phyloP scores from a whole-genome alignment of 345 rosid species.

The Anacardium occidentale region DNA sequence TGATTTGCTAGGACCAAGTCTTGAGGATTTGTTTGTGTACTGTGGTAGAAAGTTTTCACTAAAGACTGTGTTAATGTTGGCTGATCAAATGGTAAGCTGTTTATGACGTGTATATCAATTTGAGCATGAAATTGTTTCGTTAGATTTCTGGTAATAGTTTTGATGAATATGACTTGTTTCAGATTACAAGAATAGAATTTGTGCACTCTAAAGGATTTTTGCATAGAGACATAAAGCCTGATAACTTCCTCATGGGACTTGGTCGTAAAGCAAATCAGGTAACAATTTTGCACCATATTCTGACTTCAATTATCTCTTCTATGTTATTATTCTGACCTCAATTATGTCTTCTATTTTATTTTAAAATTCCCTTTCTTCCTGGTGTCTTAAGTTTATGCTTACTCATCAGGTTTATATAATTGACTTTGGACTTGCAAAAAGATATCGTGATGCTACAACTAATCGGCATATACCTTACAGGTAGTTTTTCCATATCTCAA shows the following conservation, averaged over 20 bases:
- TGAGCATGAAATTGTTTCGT: neutral
- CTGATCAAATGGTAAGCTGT: conserved; percentile 82
- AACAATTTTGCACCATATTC: neutral
- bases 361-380: neutral
- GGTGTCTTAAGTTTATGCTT: neutral
- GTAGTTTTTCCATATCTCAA: conserved; percentile 28
- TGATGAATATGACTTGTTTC: conserved; percentile 3
- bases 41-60: conserved; percentile 86
- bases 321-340: neutral
- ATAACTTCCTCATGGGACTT: conserved; percentile 89
- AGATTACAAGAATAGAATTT: conserved; percentile 80
- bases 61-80: conserved; percentile 84
- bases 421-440: conserved; percentile 91
- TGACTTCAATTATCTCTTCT: neutral
- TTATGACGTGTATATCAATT: neutral
- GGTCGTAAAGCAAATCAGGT: conserved; percentile 89
- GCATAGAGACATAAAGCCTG: conserved; percentile 88
- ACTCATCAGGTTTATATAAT: conserved; percentile 71
- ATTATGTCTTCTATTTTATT: neutral
- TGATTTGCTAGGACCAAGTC: conserved; percentile 93
- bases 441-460: conserved; percentile 76
- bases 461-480: conserved; percentile 85
- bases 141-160: neutral
- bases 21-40: conserved; percentile 85
- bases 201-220: conserved; percentile 80